These are phyloP conservation scores for Geotrichum ghanense DNA, from an alignment of 805 yeast species.

Conservation along the genomic window DNA sequence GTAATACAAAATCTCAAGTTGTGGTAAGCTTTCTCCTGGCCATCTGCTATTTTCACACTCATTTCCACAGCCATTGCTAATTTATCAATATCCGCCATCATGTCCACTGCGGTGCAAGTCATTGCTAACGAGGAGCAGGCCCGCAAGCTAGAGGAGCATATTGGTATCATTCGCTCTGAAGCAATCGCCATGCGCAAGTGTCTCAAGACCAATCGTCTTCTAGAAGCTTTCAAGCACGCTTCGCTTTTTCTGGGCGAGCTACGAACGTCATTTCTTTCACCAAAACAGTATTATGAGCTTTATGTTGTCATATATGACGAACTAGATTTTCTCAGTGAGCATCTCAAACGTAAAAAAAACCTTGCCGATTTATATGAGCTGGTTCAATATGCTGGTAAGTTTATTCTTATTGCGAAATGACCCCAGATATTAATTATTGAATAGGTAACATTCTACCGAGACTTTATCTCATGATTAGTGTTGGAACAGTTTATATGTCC, in stretches of 20 bases:
- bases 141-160: background rate
- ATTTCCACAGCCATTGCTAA: too few relatives aligned
- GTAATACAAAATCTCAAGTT: background rate
- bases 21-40: too few relatives aligned
- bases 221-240: slow-evolving; percentile 78
- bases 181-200: slow-evolving; percentile 60
- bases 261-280: slow-evolving; percentile 58
- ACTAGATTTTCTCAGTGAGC: slow-evolving; percentile 48
- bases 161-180: slow-evolving; percentile 43
- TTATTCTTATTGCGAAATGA: background rate
- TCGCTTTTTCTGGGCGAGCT: slow-evolving; percentile 66
- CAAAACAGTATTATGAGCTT: slow-evolving; percentile 82
- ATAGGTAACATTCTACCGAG: slow-evolving; percentile 72
- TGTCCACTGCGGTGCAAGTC: background rate
- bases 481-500: slow-evolving; percentile 75
- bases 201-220: slow-evolving; percentile 50
- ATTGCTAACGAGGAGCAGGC: background rate
- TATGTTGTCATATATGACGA: slow-evolving; percentile 73
- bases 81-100: too few relatives aligned
- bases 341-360: slow-evolving; percentile 53
- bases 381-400: slow-evolving; percentile 71
- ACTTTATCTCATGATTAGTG: slow-evolving; percentile 80
- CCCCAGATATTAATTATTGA: background rate
- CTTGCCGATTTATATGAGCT: slow-evolving; percentile 79
- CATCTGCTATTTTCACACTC: too few relatives aligned